Conservation (phyloP, 2,329 filamentous ascomycete genomes). For the Onygena corvina region DNA sequence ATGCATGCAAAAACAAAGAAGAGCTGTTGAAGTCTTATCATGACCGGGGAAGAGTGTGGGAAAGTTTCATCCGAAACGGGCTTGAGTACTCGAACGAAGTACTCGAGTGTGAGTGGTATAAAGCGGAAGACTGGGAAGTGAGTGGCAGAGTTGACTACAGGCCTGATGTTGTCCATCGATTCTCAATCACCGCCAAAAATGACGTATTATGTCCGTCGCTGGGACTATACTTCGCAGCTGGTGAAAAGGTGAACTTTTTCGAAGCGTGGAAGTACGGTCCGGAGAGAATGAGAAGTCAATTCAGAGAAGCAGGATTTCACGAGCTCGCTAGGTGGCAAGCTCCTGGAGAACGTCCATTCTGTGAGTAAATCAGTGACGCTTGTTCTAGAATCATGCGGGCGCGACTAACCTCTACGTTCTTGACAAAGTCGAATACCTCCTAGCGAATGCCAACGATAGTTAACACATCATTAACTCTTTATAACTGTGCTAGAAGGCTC, state of each 20-base stretch:
- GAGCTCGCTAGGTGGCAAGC: slow-evolving; percentile 1
- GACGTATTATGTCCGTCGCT: background rate
- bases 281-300: slow-evolving; percentile 6
- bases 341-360: slow-evolving; percentile 3
- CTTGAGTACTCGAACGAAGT: slow-evolving; percentile 8
- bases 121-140: slow-evolving; percentile 6
- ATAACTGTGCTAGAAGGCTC: too few species aligned
- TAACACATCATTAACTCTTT: background rate
- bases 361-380: background rate
- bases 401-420: background rate
- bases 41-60: background rate
- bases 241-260: slow-evolving; percentile 1
- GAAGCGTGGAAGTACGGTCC: slow-evolving; percentile 6
- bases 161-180: slow-evolving; percentile 4
- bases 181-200: background rate
- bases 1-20: background rate
- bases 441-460: background rate
- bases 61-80: slow-evolving; percentile 7
- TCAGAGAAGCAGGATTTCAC: slow-evolving; percentile 1
- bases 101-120: slow-evolving; percentile 2
- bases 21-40: slow-evolving; percentile 3
- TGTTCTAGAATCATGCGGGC: background rate
- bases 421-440: slow-evolving; percentile 1
- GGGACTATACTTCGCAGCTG: background rate
- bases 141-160: background rate